Base-by-base conservation (phyloP, 495 filamentous ascomycete genomes). In the Corynascus novoguineensis region DNA sequence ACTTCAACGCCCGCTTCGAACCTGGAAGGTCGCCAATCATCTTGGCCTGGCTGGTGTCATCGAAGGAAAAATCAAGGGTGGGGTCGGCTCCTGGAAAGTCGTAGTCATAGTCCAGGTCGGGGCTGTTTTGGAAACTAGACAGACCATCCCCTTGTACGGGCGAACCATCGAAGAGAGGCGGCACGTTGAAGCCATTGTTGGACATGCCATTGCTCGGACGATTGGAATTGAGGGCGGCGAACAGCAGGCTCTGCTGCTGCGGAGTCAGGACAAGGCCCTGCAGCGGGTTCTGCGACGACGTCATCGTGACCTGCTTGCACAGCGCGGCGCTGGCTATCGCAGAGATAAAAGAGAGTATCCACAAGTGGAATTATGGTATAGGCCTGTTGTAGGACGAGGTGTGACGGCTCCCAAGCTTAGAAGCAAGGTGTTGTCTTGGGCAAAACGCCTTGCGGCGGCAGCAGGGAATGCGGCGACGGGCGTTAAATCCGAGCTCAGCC, bases 141-240 rank as follows among this genome's bases (percentile, higher is more conserved):
- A 60, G 22, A 22, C 46, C 58, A 40, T 69, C 67, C 11, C 58
- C 64, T 54, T 71, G 68, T 40, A 77, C 60, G 22, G 84, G 75
- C n/a, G 82, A 80, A 40, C 81, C 75, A 50, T 82, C 78, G 19
- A 78, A 71, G 11, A 73, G 71, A 3, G 82, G 78, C 24, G 83
- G 80, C 51, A 78, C 68, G 60, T 70, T 77, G 40, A 77, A 68
- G 24, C 68, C 66, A 40, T 59, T 69, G 55, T 66, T 73, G 12
- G 64, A 29, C n/a, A 60, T 66, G 50, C 58, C 64, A 22, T 61
- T 66, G 35, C 58, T 69, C 11, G 53, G 64, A 59, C 55, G 78
- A 71, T 92, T 92, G 52, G 92, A 95, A 45, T 86, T 85, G 60
- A 98, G 83, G 22, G 93, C 92, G 44, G 90, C 88, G 38, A 91